Evolutionary conservation across 2,329 filamentous ascomycete species (phyloP), one percentile per base, ranked within the genome.

Genomic region (Trichoderma aggressivum): DNA sequence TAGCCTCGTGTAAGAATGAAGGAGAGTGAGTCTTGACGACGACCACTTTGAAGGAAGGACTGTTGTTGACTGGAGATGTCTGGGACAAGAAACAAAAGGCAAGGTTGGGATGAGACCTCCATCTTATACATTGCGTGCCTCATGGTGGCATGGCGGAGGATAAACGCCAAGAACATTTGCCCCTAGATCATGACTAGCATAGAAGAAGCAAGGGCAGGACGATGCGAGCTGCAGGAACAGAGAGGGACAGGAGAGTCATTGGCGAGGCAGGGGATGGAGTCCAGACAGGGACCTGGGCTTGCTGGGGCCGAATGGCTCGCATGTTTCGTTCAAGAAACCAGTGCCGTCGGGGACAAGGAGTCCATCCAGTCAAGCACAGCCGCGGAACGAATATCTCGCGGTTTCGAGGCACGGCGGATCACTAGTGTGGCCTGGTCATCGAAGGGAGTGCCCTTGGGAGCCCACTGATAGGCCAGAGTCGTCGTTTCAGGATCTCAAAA

Each of bases 11-110:
- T 75, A 74, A 74, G 71, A 74, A 73, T 73, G 47, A 76, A 70
- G 75, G 76, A 75, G 72, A 73, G 76, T 77, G 77, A 74, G 76
- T 78, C 77, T 78, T 76, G 78, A 80, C 77, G 78, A 77, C 74
- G 74, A 71, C 39, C 63, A 72, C 72, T 71, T 59, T 36, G 59
- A 74, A 73, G 62, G 72, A 75, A 75, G 73, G 72, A 75, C 73
- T 71, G 71, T 66, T 59, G 65, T 66, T 59, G 65, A 70, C 65
- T 72, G 43, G 66, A 59, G 66, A 55, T 72, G 70, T 64, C 65
- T 72, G 34, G 66, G 47, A 64, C 30, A 58, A 55, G 61, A 36
- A 36, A 58, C n/a, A 30, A 53, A 28, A n/a, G 50, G 30, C 60
- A 59, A 72, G 66, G 66, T 63, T 70, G 70, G 70, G 70, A 55